These are phyloP conservation scores for Moniliophthora roreri DNA, from an alignment of 1,284 basidiomycete genomes.

Conservation along the genomic window DNA sequence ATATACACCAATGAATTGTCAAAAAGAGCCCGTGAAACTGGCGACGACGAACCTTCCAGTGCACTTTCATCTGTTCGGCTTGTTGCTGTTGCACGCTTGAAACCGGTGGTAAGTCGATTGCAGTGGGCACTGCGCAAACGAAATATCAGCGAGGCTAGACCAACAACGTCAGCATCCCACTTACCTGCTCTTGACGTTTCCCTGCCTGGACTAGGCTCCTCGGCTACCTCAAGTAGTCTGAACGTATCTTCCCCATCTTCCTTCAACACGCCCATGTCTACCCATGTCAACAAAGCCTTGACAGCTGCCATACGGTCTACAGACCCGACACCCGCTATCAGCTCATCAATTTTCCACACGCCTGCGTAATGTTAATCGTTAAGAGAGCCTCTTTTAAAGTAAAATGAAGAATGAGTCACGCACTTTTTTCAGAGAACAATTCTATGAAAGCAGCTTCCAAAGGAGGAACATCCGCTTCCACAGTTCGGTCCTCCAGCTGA, in stretches of 20 bases:
- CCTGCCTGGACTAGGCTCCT: slow-evolving; percentile 33
- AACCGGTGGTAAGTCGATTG: slow-evolving; percentile 49
- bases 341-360: slow-evolving; percentile 65
- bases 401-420: not conserved
- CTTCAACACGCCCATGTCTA: slow-evolving; percentile 76
- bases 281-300: slow-evolving; percentile 83
- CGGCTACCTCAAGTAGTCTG: slow-evolving; percentile 61
- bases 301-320: slow-evolving; percentile 63
- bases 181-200: slow-evolving; percentile 32
- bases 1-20: not conserved
- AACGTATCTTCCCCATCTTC: slow-evolving; percentile 61
- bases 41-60: slow-evolving; percentile 83
- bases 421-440: slow-evolving; percentile 76
- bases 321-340: slow-evolving; percentile 62
- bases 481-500: slow-evolving; percentile 74
- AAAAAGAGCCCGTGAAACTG: slow-evolving; percentile 4
- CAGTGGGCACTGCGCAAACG: slow-evolving; percentile 18
- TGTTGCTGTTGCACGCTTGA: slow-evolving; percentile 71
- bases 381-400: not conserved
- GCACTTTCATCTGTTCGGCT: slow-evolving; percentile 81
- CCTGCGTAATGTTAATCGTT: slow-evolving; percentile 38
- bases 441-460: slow-evolving; percentile 90
- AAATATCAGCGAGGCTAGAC: slow-evolving; percentile 4
- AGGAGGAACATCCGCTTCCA: slow-evolving; percentile 79
- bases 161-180: slow-evolving; percentile 10